phyloP scores from a whole-genome alignment of 2,329 filamentous ascomycete genomes.

The Plenodomus lindquistii region DNA sequence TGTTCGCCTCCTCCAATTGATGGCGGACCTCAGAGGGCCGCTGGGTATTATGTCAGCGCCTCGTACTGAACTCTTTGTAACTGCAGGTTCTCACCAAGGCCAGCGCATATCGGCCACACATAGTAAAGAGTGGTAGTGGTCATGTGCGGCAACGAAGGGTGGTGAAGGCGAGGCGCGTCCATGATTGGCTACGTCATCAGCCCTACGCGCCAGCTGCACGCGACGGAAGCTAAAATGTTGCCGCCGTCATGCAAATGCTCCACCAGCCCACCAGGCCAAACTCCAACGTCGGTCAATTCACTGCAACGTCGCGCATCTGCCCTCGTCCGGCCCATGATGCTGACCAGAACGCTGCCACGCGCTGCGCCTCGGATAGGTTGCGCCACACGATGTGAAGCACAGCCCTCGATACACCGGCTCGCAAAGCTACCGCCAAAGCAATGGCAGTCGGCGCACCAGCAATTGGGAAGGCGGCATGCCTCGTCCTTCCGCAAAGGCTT shows the following conservation, averaged over 20 bases:
- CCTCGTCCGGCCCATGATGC: constrained; percentile 36
- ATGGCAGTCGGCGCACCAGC: constrained; percentile 32
- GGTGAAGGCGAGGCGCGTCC: constrained; percentile 18
- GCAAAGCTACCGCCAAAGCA: constrained; percentile 24
- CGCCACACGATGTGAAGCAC: constrained; percentile 31
- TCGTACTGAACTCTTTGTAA: background rate
- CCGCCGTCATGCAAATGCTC: constrained; percentile 23
- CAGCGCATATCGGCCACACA: constrained; percentile 72
- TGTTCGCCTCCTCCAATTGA: constrained; percentile 72
- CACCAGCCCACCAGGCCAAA: constrained; percentile 16
- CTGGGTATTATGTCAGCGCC: constrained; percentile 50
- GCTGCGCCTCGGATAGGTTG: constrained; percentile 25
- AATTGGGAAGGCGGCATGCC: constrained; percentile 29
- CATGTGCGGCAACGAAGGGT: background rate
- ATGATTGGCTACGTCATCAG: constrained; percentile 44
- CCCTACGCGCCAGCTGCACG: constrained; percentile 29
- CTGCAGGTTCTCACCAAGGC: constrained; percentile 56
- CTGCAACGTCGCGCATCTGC: constrained; percentile 4
- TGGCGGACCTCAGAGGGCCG: constrained; percentile 75
- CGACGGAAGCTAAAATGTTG: constrained; percentile 33
- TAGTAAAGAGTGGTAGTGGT: constrained; percentile 34
- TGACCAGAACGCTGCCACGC: constrained; percentile 38
- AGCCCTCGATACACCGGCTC: constrained; percentile 19
- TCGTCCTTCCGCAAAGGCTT: constrained; percentile 32
- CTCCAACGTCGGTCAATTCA: constrained; percentile 6